Conservation (phyloP, 345 rosid species). For the Acer campestre region DNA sequence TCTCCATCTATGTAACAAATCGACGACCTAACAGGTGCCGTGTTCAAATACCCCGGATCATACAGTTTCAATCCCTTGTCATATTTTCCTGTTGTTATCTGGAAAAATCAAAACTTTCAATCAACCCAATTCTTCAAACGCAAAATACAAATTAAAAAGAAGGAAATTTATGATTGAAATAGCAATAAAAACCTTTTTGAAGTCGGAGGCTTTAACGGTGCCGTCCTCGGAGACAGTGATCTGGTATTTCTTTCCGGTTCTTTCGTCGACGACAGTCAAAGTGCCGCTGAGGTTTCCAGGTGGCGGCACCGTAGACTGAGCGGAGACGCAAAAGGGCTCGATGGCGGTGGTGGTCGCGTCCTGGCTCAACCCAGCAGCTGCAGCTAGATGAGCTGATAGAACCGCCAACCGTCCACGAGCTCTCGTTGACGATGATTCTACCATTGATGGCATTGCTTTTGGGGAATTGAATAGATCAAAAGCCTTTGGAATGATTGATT, state of each 20-base stretch:
- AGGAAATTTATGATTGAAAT: too few relatives aligned
- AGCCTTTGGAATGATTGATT: background rate
- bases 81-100: constrained; percentile 70
- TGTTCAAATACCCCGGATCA: constrained; percentile 93
- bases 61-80: constrained; percentile 87
- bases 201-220: constrained; percentile 76
- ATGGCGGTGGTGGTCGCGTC: constrained; percentile 22
- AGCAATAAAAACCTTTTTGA: constrained; percentile 62
- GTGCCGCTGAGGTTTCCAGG: constrained; percentile 56
- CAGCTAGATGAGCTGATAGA: constrained; percentile 59
- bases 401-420: constrained; percentile 72
- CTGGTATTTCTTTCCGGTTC: constrained; percentile 68
- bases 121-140: background rate
- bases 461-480: background rate
- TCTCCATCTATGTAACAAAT: constrained; percentile 95
- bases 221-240: constrained; percentile 63
- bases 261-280: constrained; percentile 71
- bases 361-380: constrained; percentile 15
- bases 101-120: background rate
- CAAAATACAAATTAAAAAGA: background rate
- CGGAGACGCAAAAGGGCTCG: constrained; percentile 54
- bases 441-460: constrained; percentile 19
- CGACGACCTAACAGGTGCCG: constrained; percentile 86
- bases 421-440: constrained; percentile 20
- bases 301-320: constrained; percentile 41